These are phyloP conservation scores for Fusarium armeniacum DNA, from an alignment of 2,329 filamentous ascomycete species.

Conservation along the genomic window DNA sequence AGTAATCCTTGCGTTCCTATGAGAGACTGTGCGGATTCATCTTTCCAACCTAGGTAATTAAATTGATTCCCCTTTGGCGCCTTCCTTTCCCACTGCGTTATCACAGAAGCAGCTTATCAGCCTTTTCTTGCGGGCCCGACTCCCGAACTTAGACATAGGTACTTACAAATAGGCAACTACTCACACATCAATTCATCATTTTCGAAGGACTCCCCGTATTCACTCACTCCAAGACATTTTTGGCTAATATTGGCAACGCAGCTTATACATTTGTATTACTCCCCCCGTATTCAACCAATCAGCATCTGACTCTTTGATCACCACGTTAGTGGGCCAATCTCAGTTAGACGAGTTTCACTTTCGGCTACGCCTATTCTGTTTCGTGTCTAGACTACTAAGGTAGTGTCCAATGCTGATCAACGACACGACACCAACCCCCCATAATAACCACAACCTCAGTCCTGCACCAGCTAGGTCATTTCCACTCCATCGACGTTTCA, in stretches of 20 bases:
- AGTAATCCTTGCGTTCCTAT: background rate
- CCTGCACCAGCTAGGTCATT: background rate
- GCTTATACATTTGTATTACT: background rate
- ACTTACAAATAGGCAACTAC: background rate
- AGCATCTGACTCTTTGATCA: background rate
- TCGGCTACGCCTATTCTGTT: slow-evolving; percentile 15
- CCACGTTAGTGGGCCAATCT: slow-evolving; percentile 18
- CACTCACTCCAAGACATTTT: background rate
- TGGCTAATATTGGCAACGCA: slow-evolving; percentile 4
- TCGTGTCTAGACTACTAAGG: slow-evolving; percentile 9
- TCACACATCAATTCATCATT: background rate
- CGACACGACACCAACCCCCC: slow-evolving; percentile 28
- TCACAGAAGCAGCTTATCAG: too few relatives aligned
- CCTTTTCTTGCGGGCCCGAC: background rate
- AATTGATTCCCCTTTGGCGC: background rate
- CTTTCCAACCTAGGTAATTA: background rate
- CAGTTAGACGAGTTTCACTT: slow-evolving; percentile 22
- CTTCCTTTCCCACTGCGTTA: background rate
- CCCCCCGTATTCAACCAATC: slow-evolving; percentile 18
- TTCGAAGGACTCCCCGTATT: background rate
- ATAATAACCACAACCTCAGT: slow-evolving; percentile 2
- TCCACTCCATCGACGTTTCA: slow-evolving; percentile 27
- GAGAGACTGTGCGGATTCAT: background rate
- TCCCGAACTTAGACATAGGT: background rate
- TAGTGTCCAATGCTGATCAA: slow-evolving; percentile 29